Base-by-base conservation (phyloP, 768 basidiomycete genomes). In the Lentinus brumalis region DNA sequence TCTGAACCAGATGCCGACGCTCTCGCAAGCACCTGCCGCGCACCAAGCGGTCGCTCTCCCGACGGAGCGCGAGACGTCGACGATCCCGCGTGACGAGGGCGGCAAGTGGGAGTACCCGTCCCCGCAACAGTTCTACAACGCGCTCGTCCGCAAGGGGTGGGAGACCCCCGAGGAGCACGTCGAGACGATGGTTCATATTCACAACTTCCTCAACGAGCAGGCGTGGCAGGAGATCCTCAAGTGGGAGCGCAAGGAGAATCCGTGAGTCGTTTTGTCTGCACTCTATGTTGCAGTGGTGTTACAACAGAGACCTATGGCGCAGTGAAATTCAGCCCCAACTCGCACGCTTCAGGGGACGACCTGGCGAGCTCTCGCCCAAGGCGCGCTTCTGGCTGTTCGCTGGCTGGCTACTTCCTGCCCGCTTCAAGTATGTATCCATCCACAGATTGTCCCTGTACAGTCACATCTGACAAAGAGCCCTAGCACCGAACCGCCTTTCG, bases 71-170 rank as follows among this genome's bases (percentile, higher is more conserved):
- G 86, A 83, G 5, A 80, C 82, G 52, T 96, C 94, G 0, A 88
- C 94, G 2, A 99, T 99, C 70, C 94, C 94, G 5, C 87, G 95
- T 52, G 78, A 86, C 57, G 66, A 69, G 4, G 70, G 74, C 1
- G 73, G 70, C 11, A 83, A 79, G 49, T 98, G 96, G 96, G 95
- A 97, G 71, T 98, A 98, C 75, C 96, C 96, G 3, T 94, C 91
- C 2, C 94, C 96, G 10, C 96, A 98, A 74, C 96, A 98, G 73
- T 98, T 98, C 71, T 96, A 98, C 74, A 98, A 98, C 74, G 96
- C 96, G 0, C 82, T 99, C 14, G 93, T 93, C 10, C 79, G 94
- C 63, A 99, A 99, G 72, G 97, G 97, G 2, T 94, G 92, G 91
- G 95, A 96, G 75, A 96, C 97, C 2, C 94, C 95, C 0, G 95